Base-by-base conservation (phyloP, 2,329 filamentous ascomycete genomes). In the Fusarium piperis region DNA sequence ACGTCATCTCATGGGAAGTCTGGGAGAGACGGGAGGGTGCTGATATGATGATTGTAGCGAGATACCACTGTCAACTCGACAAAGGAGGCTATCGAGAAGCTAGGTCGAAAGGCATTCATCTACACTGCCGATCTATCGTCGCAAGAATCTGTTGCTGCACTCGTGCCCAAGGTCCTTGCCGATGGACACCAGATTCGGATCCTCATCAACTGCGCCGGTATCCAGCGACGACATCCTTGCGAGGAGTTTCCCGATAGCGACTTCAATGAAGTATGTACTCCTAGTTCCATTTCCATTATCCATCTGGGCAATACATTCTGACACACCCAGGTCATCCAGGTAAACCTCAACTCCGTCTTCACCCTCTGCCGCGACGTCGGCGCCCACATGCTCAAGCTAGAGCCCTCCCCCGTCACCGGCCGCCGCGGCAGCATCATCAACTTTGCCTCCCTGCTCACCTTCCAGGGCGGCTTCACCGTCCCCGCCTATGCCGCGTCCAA, bases 401-500 rank as follows among this genome's bases (percentile, higher is more conserved):
- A 81, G 7, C 81, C 83, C 1, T 85, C 83, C 0, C 74, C 81
- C 10, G 75, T 82, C 30, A 87, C 85, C 5, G 87, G 87, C 58
- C 87, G 91, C 39, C 84, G 88, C 65, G 93, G 93, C 26, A 87
- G 86, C 77, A 92, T 97, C 82, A 92, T 97, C 85, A 97, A 97
- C 83, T 90, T 97, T 62, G 94, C 91, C 12, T 93, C 90, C 13
- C 87, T 98, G 41, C 87, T 97, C 38, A 90, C 90, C 52, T 95
- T 95, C 86, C 93, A 97, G 79, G 95, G 95, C 61, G 94, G 94
- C 1, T 86, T 97, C 72, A 97, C 92, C 0, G 93, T 97, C 1
- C 94, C 94, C 0, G 94, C 94, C 1, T 97, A 97, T 79, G 92
- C 94, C 1, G 93, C 94, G 0, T 90, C 89, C 69, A 97, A 97